A percentile compares a stretch with the other conserved stretches of the same genome.
These are phyloP conservation scores for Pugionium cornutum DNA, from an alignment of 345 rosid genomes.

Conservation along the genomic window DNA sequence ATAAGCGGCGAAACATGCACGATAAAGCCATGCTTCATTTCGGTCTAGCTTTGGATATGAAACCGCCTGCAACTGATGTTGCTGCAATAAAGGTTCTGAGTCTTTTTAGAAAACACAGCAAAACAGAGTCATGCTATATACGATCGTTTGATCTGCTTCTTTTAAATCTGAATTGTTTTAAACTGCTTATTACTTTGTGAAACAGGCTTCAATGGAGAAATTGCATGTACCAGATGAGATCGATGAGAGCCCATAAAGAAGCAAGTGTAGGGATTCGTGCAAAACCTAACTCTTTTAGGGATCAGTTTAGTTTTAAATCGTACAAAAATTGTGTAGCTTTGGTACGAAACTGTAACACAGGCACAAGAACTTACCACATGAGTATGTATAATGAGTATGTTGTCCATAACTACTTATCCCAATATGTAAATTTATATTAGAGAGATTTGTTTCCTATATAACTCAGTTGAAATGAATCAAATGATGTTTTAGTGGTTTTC, in stretches of 20 bases:
- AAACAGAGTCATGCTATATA: conserved; percentile 1
- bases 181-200: conserved; percentile 8
- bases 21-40: conserved; percentile 93
- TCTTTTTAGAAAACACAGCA: conserved; percentile 16
- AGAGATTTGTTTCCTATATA: no score
- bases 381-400: conserved; percentile 27
- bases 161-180: background rate
- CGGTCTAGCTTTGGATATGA: conserved; percentile 93
- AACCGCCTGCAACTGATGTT: conserved; percentile 90
- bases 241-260: conserved; percentile 54
- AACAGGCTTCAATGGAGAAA: conserved; percentile 96
- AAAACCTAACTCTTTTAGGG: conserved; percentile 32
- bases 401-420: conserved; percentile 6
- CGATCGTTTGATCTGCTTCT: conserved; percentile 4
- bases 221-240: conserved; percentile 93
- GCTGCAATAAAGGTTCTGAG: conserved; percentile 83
- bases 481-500: no score
- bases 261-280: conserved; percentile 5
- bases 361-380: conserved; percentile 18
- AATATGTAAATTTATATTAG: no score
- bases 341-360: background rate
- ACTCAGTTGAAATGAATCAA: no score
- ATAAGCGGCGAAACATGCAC: conserved; percentile 70
- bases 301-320: conserved; percentile 24
- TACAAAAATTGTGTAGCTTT: background rate